phyloP scores from a whole-genome alignment of 1,284 basidiomycete species.

The Rhodotorula glutinis region DNA sequence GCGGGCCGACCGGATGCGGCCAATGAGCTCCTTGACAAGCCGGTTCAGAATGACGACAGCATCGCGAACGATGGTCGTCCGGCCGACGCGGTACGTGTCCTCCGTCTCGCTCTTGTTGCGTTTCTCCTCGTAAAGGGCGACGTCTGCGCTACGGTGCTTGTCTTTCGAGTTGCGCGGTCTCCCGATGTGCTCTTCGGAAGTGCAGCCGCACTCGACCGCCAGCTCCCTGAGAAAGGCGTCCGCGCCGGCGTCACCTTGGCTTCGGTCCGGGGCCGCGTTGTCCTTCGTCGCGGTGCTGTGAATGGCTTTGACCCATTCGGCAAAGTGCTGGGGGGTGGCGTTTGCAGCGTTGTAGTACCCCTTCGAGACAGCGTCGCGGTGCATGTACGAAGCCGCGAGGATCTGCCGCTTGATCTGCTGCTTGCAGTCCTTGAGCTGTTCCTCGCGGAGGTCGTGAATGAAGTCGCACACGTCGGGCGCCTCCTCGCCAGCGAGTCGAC shows the following conservation, averaged over 20 bases:
- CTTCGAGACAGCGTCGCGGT: constrained; percentile 42
- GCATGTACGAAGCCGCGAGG: constrained; percentile 59
- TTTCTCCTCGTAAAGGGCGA: not conserved
- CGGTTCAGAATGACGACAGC: constrained; percentile 61
- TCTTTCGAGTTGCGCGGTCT: not conserved
- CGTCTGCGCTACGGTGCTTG: constrained; percentile 8
- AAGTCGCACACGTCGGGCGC: constrained; percentile 74
- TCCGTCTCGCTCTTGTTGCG: not conserved
- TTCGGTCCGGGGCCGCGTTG: not conserved
- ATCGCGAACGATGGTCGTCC: constrained; percentile 9
- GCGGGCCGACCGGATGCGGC: constrained; percentile 78
- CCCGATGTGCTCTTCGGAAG: constrained; percentile 55
- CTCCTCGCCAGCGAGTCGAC: constrained; percentile 42
- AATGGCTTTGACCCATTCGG: constrained; percentile 1
- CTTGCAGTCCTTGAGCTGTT: constrained; percentile 75
- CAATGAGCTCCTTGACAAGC: constrained; percentile 79
- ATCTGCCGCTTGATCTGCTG: constrained; percentile 67
- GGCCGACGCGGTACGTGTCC: not conserved
- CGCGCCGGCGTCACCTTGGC: constrained; percentile 23
- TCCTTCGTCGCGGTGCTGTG: not conserved
- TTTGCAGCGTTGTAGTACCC: constrained; percentile 2
- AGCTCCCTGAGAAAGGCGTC: constrained; percentile 65
- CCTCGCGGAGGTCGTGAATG: constrained; percentile 75
- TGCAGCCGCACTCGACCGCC: constrained; percentile 59
- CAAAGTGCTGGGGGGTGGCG: constrained; percentile 1